Percentiles rank a stretch among this genome's conserved stretches.
phyloP scores from a whole-genome alignment of 768 basidiomycete genomes.

The Macrocybe gigantea region DNA sequence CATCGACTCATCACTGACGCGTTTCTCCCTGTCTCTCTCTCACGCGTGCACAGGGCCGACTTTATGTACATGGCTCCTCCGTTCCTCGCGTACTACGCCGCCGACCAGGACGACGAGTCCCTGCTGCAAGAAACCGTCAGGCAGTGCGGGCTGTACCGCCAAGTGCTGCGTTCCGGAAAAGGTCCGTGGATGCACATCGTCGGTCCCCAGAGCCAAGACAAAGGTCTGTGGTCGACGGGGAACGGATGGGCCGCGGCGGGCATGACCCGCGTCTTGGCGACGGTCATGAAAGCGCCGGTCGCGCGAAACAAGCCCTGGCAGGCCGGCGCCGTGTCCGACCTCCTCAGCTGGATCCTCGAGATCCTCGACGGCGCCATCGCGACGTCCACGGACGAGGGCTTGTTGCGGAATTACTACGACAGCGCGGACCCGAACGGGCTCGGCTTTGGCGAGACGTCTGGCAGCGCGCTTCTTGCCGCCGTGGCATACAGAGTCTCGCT shows the following conservation, averaged over 20 bases:
- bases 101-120: conserved; percentile 20
- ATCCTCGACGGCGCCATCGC: conserved; percentile 17
- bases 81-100: conserved; percentile 53
- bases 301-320: conserved; percentile 7
- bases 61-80: conserved; percentile 53
- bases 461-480: conserved; percentile 13
- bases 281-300: conserved; percentile 32
- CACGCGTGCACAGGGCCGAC: conserved; percentile 34
- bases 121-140: conserved; percentile 38
- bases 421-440: conserved; percentile 6
- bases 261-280: conserved; percentile 54
- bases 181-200: conserved; percentile 23
- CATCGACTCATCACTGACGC: not conserved
- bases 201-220: conserved; percentile 31
- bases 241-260: conserved; percentile 75
- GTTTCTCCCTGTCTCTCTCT: not conserved
- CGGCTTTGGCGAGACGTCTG: conserved; percentile 18
- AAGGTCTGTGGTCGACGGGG: conserved; percentile 44
- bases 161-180: conserved; percentile 24
- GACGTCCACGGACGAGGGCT: conserved; percentile 6
- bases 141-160: conserved; percentile 45
- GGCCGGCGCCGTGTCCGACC: conserved; percentile 2
- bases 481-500: conserved; percentile 27
- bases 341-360: conserved; percentile 18
- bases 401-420: conserved; percentile 14